Percentiles rank a stretch among this genome's conserved stretches.
phyloP scores from a whole-genome alignment of 108 stramenopile species.

The Discostella stelligeroides region DNA sequence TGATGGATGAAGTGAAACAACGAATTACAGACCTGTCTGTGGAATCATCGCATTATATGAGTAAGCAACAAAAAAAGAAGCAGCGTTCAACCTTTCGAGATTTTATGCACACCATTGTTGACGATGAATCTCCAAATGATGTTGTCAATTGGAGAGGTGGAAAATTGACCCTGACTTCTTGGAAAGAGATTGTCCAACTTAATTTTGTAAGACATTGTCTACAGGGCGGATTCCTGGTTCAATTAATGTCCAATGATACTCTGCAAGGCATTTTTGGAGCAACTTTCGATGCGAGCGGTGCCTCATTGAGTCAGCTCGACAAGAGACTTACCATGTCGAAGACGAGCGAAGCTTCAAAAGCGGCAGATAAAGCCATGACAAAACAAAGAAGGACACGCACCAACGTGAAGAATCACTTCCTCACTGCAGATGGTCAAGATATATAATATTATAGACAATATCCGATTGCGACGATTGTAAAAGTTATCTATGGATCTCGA shows the following conservation, averaged over 20 bases:
- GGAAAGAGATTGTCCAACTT: conserved; percentile 80
- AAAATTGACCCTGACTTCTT: conserved; percentile 58
- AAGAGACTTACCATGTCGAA: conserved; percentile 76
- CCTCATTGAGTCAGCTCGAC: conserved; percentile 66
- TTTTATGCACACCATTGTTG: conserved; percentile 75
- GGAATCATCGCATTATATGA: conserved; percentile 74
- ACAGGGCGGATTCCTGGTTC: conserved; percentile 84
- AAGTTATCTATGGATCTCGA: too few relatives aligned
- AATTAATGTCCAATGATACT: conserved; percentile 78
- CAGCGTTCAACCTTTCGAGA: conserved; percentile 84
- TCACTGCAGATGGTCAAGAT: conserved; percentile 75
- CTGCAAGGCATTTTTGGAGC: conserved; percentile 81
- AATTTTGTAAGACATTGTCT: conserved; percentile 82
- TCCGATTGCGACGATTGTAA: too few relatives aligned
- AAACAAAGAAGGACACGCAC: conserved; percentile 66
- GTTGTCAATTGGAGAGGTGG: conserved; percentile 71
- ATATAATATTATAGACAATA: conserved; percentile 42
- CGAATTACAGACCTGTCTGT: conserved; percentile 71
- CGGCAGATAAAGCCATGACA: conserved; percentile 63
- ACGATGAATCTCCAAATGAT: conserved; percentile 70
- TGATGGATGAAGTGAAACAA: conserved; percentile 79
- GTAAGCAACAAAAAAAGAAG: conserved; percentile 82
- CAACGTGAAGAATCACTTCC: conserved; percentile 84
- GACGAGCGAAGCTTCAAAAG: conserved; percentile 75
- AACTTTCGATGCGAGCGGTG: conserved; percentile 38